These are phyloP conservation scores for Bruguiera parviflora DNA, from an alignment of 345 rosid genomes.

Conservation along the genomic window DNA sequence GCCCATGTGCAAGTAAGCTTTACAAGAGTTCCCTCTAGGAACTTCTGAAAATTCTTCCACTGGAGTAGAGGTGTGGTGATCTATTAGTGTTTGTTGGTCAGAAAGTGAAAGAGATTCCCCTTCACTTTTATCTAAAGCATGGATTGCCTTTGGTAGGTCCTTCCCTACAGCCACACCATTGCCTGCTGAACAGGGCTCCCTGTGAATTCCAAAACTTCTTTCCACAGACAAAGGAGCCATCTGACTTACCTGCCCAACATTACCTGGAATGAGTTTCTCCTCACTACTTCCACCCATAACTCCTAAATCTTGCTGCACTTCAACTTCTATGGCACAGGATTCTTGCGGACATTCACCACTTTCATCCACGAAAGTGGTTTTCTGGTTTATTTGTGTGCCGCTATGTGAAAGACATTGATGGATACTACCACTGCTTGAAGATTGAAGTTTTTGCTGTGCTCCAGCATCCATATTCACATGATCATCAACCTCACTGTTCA, in stretches of 20 bases:
- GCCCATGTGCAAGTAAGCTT: conserved; percentile 22
- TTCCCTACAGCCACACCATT: conserved; percentile 19
- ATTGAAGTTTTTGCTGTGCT: conserved; percentile 26
- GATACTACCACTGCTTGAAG: conserved; percentile 15
- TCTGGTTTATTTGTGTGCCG: conserved; percentile 10
- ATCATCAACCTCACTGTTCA: conserved; percentile 23
- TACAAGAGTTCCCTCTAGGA: conserved; percentile 17
- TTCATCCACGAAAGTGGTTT: conserved; percentile 2
- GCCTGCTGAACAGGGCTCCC: conserved; percentile 25
- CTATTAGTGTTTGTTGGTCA: conserved; percentile 22
- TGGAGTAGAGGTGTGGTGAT: conserved; percentile 18
- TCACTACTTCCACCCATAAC: not conserved
- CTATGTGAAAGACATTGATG: conserved; percentile 8
- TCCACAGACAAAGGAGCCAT: conserved; percentile 3
- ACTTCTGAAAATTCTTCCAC: conserved; percentile 19
- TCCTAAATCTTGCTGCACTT: conserved; percentile 17
- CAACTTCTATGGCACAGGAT: conserved; percentile 4
- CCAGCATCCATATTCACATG: conserved; percentile 21
- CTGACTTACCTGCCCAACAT: not conserved
- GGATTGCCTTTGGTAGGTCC: conserved; percentile 15
- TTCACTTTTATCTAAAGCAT: conserved; percentile 3
- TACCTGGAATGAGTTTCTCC: not conserved
- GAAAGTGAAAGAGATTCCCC: conserved; percentile 30
- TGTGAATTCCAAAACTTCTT: conserved; percentile 24
- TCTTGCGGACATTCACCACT: conserved; percentile 2